These are phyloP conservation scores for Lentinula detonsa DNA, from an alignment of 768 basidiomycete genomes.

Conservation along the genomic window DNA sequence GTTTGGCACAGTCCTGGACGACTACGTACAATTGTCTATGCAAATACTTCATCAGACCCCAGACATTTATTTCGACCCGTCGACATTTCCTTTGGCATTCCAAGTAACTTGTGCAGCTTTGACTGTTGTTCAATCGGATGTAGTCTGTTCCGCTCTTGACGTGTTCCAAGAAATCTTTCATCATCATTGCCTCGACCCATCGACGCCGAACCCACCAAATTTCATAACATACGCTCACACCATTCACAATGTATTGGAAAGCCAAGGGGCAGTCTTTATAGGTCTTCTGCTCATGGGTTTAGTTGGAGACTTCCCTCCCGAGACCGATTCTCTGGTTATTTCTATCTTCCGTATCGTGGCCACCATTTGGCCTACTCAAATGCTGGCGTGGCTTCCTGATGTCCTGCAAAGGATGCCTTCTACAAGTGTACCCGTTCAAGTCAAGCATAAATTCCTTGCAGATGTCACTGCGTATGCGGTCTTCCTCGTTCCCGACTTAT, in stretches of 20 bases:
- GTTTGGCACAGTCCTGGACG: constrained; percentile 74
- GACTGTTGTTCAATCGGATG: constrained; percentile 76
- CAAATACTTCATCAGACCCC: constrained; percentile 65
- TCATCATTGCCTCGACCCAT: constrained; percentile 60
- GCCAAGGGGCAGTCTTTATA: constrained; percentile 69
- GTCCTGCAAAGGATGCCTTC: constrained; percentile 68
- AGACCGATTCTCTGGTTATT: constrained; percentile 65
- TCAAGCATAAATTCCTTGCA: constrained; percentile 65
- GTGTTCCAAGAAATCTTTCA: constrained; percentile 69
- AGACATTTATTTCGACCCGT: constrained; percentile 72
- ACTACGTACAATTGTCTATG: constrained; percentile 79
- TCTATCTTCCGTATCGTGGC: constrained; percentile 72
- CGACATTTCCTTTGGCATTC: constrained; percentile 74
- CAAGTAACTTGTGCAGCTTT: constrained; percentile 72
- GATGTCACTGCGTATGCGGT: constrained; percentile 68
- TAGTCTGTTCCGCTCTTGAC: constrained; percentile 78
- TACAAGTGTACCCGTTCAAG: constrained; percentile 50
- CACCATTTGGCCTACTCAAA: constrained; percentile 58
- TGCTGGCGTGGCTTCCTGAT: constrained; percentile 67
- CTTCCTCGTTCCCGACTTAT: not conserved
- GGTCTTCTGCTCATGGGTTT: constrained; percentile 70
- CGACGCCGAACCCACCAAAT: constrained; percentile 46
- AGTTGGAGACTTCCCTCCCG: constrained; percentile 85
- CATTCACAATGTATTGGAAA: constrained; percentile 56
- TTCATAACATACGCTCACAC: constrained; percentile 55